Conservation (phyloP, 768 basidiomycete species). For the Thelephora ganbajun region DNA sequence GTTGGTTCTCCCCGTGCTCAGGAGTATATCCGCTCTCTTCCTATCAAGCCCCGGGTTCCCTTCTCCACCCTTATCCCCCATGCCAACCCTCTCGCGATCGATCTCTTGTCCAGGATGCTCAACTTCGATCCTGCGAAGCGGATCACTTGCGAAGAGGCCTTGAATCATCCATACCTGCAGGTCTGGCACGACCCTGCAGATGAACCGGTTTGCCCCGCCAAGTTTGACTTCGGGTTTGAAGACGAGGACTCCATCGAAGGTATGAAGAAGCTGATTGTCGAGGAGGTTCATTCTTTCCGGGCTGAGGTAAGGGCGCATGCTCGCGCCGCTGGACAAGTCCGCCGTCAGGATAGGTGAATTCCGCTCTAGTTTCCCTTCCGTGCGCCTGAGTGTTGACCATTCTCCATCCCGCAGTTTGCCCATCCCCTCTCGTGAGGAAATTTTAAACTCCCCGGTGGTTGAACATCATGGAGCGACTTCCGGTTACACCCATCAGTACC, state of each 20-base stretch:
- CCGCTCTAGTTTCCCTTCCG: neutral
- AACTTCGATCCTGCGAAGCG: constrained; percentile 95
- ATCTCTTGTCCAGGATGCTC: constrained; percentile 81
- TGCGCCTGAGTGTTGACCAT: constrained; percentile 1
- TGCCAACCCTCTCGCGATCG: constrained; percentile 89
- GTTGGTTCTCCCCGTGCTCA: constrained; percentile 94
- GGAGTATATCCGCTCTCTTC: constrained; percentile 95
- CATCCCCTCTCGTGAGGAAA: constrained; percentile 71
- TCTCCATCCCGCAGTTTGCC: constrained; percentile 37
- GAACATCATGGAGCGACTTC: constrained; percentile 62
- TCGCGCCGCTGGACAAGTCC: constrained; percentile 54
- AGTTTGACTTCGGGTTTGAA: constrained; percentile 95
- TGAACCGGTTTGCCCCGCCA: constrained; percentile 74
- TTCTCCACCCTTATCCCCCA: constrained; percentile 88
- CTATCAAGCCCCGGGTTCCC: constrained; percentile 89
- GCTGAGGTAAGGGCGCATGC: constrained; percentile 81
- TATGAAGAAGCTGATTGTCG: constrained; percentile 91
- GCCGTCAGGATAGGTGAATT: constrained; percentile 60
- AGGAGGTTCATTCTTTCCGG: constrained; percentile 85
- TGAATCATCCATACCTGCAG: constrained; percentile 86
- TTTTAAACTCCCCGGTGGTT: constrained; percentile 59
- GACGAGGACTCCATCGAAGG: constrained; percentile 94
- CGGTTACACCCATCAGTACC: constrained; percentile 34
- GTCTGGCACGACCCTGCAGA: constrained; percentile 99
- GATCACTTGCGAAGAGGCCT: constrained; percentile 90